Evolutionary conservation across 805 yeast species (phyloP), one percentile per base, ranked within the genome.

Genomic region (Pichia kluyveri): DNA sequence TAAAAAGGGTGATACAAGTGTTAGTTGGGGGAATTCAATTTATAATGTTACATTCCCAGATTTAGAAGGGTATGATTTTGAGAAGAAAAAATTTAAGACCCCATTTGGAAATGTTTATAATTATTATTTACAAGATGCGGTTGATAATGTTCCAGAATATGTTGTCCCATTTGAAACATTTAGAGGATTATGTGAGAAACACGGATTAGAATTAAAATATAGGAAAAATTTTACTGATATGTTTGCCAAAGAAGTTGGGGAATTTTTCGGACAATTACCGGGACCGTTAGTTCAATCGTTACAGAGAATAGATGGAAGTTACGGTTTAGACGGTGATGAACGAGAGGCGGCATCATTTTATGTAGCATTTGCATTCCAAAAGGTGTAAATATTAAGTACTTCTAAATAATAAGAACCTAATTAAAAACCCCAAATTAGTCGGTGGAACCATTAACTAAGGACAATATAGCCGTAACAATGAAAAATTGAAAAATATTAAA

Each of bases 91-190:
- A 43, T 87, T 86, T 59, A 69, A 79, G 10, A 76, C 82, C 1
- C 86, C 93, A 0, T 88, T 71, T 60, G 99, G 99, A 0, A 85
- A 90, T 63, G 73, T 78, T 57, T 93, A 93, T 64, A 79, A 77
- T 46, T 93, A 86, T 62, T 86, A 72, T 67, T 69, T 93, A 50
- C 81, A 81, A 54, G 99, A 93, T 68, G 99, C 99, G 0, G 91
- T 93, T 43, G 96, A 88, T 52, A 83, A 93, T 58, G 96, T 93
- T 26, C 98, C 98, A 0, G 99, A 93, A 60, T 93, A 85, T 59
- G 95, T 93, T 7, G 96, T 93, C 8, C 98, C 97, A 1, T 89
- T 93, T 65, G 97, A 91, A 59, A 77, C 82, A 1, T 77, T 93
- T 49, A 74, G 96, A 63, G 78, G 83, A 48, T 67, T 91, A 47